Evolutionary conservation across 805 yeast species (phyloP).

Genomic region (Candida sakaeoensis): DNA sequence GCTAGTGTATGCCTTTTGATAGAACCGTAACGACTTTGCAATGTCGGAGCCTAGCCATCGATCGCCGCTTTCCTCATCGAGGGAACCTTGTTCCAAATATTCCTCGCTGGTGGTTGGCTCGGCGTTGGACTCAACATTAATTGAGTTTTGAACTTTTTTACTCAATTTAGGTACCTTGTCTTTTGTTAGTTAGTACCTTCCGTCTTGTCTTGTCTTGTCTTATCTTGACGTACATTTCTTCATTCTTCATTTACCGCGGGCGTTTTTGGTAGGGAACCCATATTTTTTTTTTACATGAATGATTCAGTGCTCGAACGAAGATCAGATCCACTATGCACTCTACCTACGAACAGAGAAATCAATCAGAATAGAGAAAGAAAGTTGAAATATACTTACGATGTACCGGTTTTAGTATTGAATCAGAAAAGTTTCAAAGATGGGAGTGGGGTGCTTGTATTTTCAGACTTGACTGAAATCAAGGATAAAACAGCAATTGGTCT

Average conservation of each 20-base stretch:
- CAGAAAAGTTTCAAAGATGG: not conserved
- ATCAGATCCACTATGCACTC: conserved; percentile 1
- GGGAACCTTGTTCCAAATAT: conserved; percentile 51
- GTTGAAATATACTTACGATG: conserved; percentile 3
- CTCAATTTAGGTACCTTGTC: conserved; percentile 3
- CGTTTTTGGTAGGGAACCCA: conserved; percentile 2
- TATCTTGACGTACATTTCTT: conserved; percentile 9
- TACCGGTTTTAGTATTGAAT: conserved; percentile 2
- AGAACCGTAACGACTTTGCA: conserved; percentile 61
- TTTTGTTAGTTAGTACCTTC: not conserved
- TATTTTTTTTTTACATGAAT: not conserved
- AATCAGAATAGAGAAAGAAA: not conserved
- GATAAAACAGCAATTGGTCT: not conserved
- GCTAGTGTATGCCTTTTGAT: conserved; percentile 49
- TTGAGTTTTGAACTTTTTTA: not conserved
- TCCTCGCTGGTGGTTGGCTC: conserved; percentile 47
- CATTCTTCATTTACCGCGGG: too few species aligned
- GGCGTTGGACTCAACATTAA: not conserved
- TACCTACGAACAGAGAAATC: not conserved
- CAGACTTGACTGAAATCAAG: conserved; percentile 5
- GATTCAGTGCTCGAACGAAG: not conserved
- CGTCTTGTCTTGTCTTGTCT: not conserved
- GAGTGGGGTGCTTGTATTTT: not conserved
- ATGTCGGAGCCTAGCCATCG: conserved; percentile 67
- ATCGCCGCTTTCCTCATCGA: conserved; percentile 72